Percentiles rank a stretch among this genome's conserved stretches.
Conservation (phyloP, 495 filamentous ascomycete genomes). For the Trichoderma erinaceum region DNA sequence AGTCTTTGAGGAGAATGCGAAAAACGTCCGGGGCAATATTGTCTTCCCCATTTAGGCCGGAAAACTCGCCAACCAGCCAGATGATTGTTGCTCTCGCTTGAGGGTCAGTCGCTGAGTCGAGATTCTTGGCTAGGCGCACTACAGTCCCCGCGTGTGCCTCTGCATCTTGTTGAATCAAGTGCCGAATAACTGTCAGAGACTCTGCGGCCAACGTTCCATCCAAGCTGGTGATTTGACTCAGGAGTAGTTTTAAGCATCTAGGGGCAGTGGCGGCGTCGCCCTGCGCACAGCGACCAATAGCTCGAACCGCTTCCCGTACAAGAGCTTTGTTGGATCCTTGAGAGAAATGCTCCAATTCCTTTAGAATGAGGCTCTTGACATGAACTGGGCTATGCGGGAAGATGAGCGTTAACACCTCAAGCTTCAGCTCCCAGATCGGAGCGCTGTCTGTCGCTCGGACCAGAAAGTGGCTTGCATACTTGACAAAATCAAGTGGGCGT, state of each 20-base stretch:
- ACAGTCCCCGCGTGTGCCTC: conserved; percentile 69
- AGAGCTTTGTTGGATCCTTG: conserved; percentile 67
- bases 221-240: conserved; percentile 75
- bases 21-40: conserved; percentile 92
- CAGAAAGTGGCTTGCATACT: conserved; percentile 81
- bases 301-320: conserved; percentile 79
- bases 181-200: conserved; percentile 84
- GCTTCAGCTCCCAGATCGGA: conserved; percentile 80
- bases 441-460: conserved; percentile 74
- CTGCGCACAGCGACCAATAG: conserved; percentile 89
- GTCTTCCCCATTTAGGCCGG: conserved; percentile 66
- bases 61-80: conserved; percentile 95
- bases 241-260: conserved; percentile 72
- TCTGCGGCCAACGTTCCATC: conserved; percentile 86
- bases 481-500: conserved; percentile 68
- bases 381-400: conserved; percentile 75
- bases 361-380: conserved; percentile 77
- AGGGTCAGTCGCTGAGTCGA: conserved; percentile 76
- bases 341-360: conserved; percentile 89
- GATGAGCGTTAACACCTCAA: conserved; percentile 82
- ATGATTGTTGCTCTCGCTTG: conserved; percentile 88
- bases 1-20: conserved; percentile 79
- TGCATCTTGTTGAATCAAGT: conserved; percentile 90
- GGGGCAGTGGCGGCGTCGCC: conserved; percentile 60
- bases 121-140: conserved; percentile 81